These are phyloP conservation scores for Xylariaceae sp. DNA, from an alignment of 2,329 filamentous ascomycete species.

Conservation along the genomic window DNA sequence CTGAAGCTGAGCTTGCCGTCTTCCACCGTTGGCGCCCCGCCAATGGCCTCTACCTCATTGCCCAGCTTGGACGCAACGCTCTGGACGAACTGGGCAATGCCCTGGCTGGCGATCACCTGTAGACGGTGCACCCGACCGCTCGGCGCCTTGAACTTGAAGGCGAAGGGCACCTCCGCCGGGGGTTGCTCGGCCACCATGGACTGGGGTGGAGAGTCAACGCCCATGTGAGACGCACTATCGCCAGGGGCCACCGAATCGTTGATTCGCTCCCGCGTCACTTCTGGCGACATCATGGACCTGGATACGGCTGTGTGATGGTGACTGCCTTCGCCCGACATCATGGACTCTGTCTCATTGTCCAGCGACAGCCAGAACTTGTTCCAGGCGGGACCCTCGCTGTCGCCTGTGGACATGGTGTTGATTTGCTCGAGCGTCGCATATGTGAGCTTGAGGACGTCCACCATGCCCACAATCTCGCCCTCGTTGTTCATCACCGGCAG, in stretches of 20 bases:
- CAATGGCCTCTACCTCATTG: conserved; percentile 71
- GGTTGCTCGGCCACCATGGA: conserved; percentile 52
- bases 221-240: conserved; percentile 90
- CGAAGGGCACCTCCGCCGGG: conserved; percentile 70
- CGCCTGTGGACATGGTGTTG: conserved; percentile 84
- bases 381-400: conserved; percentile 94
- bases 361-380: conserved; percentile 99
- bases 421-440: conserved; percentile 97
- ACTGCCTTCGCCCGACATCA: conserved; percentile 86
- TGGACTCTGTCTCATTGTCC: conserved; percentile 88
- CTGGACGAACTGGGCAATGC: conserved; percentile 69
- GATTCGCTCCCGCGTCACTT: conserved; percentile 59
- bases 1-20: conserved; percentile 68
- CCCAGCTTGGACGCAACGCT: conserved; percentile 81
- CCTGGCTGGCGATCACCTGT: conserved; percentile 73
- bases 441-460: conserved; percentile 95
- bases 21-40: conserved; percentile 69
- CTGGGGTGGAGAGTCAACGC: conserved; percentile 67
- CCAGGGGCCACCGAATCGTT: conserved; percentile 81
- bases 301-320: conserved; percentile 59
- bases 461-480: conserved; percentile 98
- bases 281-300: conserved; percentile 76
- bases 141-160: conserved; percentile 99
- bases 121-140: conserved; percentile 89
- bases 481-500: conserved; percentile 96